Evolutionary conservation across 2,329 filamentous ascomycete genomes (phyloP).

Genomic region (Chrysosporium keratinophilum): DNA sequence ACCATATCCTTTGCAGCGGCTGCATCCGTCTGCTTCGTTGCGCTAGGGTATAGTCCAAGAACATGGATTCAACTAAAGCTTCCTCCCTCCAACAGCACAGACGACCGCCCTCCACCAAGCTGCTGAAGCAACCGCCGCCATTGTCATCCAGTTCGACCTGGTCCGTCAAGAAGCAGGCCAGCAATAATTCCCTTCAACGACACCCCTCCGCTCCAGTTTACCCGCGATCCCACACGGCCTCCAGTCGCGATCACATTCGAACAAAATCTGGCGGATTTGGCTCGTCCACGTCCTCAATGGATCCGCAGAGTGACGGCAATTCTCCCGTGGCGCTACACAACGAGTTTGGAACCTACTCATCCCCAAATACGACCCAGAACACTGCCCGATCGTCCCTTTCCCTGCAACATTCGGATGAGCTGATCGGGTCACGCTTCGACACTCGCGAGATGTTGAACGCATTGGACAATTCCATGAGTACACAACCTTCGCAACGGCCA

Average conservation of each 20-base stretch:
- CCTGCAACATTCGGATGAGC: conserved; percentile 36
- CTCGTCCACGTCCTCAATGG: conserved; percentile 40
- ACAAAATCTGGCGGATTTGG: conserved; percentile 39
- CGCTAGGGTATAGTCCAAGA: conserved; percentile 7
- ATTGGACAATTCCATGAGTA: conserved; percentile 32
- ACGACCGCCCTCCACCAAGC: conserved; percentile 35
- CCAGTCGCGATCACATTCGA: conserved; percentile 34
- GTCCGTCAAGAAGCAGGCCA: conserved; percentile 36
- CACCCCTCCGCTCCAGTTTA: conserved; percentile 39
- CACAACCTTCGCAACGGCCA: conserved; percentile 28
- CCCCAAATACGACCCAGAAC: conserved; percentile 22
- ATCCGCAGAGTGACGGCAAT: conserved; percentile 33
- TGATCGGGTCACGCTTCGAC: conserved; percentile 37
- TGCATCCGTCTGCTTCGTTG: conserved; percentile 9
- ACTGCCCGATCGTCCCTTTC: conserved; percentile 29
- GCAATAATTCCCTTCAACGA: conserved; percentile 36
- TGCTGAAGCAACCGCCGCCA: conserved; percentile 37
- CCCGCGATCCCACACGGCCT: conserved; percentile 33
- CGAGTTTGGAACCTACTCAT: conserved; percentile 26
- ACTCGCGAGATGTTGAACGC: conserved; percentile 37
- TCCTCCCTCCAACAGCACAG: conserved; percentile 13
- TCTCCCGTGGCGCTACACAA: conserved; percentile 30
- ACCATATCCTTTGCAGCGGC: not conserved
- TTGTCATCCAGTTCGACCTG: conserved; percentile 28
- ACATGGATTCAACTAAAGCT: conserved; percentile 15